Evolutionary conservation across 73 alveolate species (phyloP), one percentile per base, ranked within the genome.

Genomic region (Halteria grandinella): DNA sequence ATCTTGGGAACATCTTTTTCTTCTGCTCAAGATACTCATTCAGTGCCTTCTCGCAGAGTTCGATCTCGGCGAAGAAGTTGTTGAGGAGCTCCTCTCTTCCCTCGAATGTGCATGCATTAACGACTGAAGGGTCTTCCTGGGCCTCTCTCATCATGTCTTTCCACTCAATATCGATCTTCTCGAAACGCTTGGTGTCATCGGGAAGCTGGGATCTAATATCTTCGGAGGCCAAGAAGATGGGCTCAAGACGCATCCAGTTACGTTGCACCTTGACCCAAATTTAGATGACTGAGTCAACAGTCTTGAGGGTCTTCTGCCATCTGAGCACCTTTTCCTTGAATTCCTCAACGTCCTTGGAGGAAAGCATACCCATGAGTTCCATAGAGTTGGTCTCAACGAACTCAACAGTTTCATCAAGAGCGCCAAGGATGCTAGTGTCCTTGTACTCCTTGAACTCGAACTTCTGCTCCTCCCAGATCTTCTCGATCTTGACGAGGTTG

Each of bases 191-290:
- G 54, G 99, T 95, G 63, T 97, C 99, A 36, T 97, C 99, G 48
- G 99, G 99, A 71, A 97, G 94, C 87, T 97, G 93, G 60, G 96
- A 91, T 64, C 98, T 95, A 85, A 97, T 97, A 91, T 97, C 99
- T 47, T 97, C 99, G 69, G 99, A 95, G 76, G 92, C 95, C 85
- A 97, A 87, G 98, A 97, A 97, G 74, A 97, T 97, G 39, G 98
- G 97, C 73, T 96, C 99, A 25, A 97, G 88, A 37, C 98, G 91
- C 81, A 94, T 89, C 99, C 99, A 97, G 86, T 97, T 97, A 85
- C 91, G 96, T 72, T 97, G 98, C 88, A 97, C 99, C 66, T 97
- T 97, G 51, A 97, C 88, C 99, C 99, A 97, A 62, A 95, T 98
- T 73, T 93, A 80, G 48, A 97, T 92, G 47, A 96, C 99, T n/a